Evolutionary conservation across 306 rosid genomes (phyloP), one percentile per base, ranked within the genome.

Genomic region (Herpetospermum pedunculosum): DNA sequence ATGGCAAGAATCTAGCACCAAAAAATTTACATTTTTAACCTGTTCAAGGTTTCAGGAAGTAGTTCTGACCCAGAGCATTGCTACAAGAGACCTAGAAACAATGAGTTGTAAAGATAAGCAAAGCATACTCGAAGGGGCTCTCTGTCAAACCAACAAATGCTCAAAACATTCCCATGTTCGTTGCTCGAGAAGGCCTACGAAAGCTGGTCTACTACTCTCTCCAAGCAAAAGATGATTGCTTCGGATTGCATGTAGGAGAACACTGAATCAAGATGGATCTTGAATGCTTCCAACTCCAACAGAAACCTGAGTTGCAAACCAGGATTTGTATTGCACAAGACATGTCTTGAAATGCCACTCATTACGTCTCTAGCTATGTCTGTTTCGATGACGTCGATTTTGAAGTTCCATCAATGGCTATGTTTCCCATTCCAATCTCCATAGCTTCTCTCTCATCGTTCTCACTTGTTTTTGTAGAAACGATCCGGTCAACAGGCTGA

Each of bases 341-440:
- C 52, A 67, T 50, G 21, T 9, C 62, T 13, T 53, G 47, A 63
- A 37, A 55, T 15, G 37, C 14, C 50, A 0, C 5, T 13, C 49
- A 37, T 19, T 53, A n/a, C 49, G 2, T n/a, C 14, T 55, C 25
- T 53, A 35, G 67, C 37, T 23, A 50, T 28, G 67, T 73, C 48
- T 1, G 32, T 52, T 50, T 50, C 12, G 48, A 25, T 11, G 47
- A 6, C 0, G 29, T 1, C 2, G 60, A 38, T 72, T 71, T 75
- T 47, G 80, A 72, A 53, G 75, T 30, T 65, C 70, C 80, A 72
- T 64, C 78, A 9, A 82, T 79, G 72, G 53, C 83, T 48, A 75
- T 79, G 35, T 79, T 74, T 26, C 70, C 83, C 63, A 82, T 25
- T 57, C 80, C 70, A 7, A 60, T 70, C 73, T 76, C 78, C 70